These are phyloP conservation scores for Berkeleyomyces rouxiae DNA, from an alignment of 2,329 filamentous ascomycete species.

Conservation along the genomic window DNA sequence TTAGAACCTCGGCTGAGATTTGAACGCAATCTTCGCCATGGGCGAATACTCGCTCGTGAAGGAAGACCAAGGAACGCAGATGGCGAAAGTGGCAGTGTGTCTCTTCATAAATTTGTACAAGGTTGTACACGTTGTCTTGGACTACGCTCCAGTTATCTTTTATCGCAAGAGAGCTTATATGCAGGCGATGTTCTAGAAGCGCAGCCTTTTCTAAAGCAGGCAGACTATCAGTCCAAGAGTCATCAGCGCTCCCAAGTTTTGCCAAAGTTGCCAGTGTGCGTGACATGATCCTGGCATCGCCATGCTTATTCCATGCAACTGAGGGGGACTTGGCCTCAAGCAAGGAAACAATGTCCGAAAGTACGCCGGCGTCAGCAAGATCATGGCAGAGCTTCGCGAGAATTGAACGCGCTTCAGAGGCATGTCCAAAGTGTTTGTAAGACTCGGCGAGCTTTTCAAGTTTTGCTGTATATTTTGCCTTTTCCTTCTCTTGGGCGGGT, in stretches of 20 bases:
- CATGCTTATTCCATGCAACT: constrained; percentile 35
- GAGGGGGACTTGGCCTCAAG: constrained; percentile 34
- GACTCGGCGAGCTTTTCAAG: constrained; percentile 50
- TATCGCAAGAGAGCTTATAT: constrained; percentile 17
- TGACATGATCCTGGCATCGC: constrained; percentile 36
- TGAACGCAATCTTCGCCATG: constrained; percentile 5
- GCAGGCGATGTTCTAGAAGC: constrained; percentile 36
- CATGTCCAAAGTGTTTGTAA: constrained; percentile 34
- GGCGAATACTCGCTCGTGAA: constrained; percentile 21
- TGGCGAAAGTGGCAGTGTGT: constrained; percentile 36
- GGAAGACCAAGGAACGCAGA: constrained; percentile 32
- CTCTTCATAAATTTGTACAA: constrained; percentile 33
- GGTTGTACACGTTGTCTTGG: constrained; percentile 28
- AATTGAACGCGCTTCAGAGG: constrained; percentile 40
- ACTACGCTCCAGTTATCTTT: constrained; percentile 24
- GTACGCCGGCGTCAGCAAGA: constrained; percentile 40
- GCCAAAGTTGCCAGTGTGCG: constrained; percentile 43
- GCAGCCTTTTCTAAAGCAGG: constrained; percentile 36
- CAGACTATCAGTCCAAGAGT: constrained; percentile 39
- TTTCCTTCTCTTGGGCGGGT: constrained; percentile 36
- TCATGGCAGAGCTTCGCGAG: constrained; percentile 44
- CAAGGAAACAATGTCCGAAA: constrained; percentile 34
- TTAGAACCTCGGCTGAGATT: not conserved
- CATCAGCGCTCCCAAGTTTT: constrained; percentile 35
- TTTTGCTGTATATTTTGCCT: constrained; percentile 44